phyloP scores from a whole-genome alignment of 495 filamentous ascomycete species.

The Pseudevernia furfuracea region DNA sequence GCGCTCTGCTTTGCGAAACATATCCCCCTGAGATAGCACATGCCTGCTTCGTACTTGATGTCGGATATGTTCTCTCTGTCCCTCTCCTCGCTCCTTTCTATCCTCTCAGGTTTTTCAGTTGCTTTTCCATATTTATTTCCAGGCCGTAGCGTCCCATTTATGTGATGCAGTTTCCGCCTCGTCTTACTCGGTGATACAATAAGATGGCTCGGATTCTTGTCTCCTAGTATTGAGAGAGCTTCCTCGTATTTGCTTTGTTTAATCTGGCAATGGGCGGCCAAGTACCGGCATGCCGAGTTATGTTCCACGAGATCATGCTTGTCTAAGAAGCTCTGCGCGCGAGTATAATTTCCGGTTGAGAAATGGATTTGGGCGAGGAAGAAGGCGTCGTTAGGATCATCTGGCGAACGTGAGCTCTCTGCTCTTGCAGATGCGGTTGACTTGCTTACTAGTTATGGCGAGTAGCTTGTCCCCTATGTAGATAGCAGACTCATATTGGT shows the following conservation, averaged over 20 bases:
- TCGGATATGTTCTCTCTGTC: constrained; percentile 63
- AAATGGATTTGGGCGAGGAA: constrained; percentile 95
- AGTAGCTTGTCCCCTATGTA: constrained; percentile 95
- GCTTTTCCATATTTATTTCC: constrained; percentile 29
- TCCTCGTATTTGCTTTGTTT: constrained; percentile 85
- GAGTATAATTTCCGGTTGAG: constrained; percentile 83
- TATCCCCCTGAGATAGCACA: constrained; percentile 90
- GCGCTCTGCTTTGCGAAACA: constrained; percentile 97
- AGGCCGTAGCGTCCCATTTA: constrained; percentile 43
- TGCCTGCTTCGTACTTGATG: constrained; percentile 83
- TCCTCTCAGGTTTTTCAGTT: constrained; percentile 39
- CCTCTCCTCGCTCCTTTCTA: constrained; percentile 54
- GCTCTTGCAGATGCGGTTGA: not conserved
- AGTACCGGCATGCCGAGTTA: constrained; percentile 79
- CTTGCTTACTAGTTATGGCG: constrained; percentile 72
- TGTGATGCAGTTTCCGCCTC: constrained; percentile 51
- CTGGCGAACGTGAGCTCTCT: constrained; percentile 39
- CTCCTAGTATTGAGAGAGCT: constrained; percentile 79
- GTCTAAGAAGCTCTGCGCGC: constrained; percentile 76
- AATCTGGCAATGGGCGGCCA: constrained; percentile 87
- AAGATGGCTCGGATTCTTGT: constrained; percentile 84
- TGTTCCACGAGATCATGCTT: constrained; percentile 74
- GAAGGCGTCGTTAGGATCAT: constrained; percentile 83
- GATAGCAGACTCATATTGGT: constrained; percentile 90
- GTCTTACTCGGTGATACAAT: constrained; percentile 57